phyloP scores from a whole-genome alignment of 345 rosid species.

The Boechera stricta region DNA sequence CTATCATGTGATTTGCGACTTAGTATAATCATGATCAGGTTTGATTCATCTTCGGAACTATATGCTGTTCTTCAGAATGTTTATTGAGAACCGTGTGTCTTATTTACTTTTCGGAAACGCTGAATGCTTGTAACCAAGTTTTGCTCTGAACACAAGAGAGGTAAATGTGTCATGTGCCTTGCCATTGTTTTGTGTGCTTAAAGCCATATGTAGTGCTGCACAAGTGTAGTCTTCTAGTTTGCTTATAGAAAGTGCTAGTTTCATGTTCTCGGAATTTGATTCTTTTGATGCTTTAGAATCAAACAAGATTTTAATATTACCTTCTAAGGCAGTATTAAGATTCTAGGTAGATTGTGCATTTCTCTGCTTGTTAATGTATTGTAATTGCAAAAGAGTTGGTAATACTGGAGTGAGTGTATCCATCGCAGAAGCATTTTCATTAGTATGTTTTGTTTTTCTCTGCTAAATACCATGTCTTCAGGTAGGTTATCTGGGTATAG shows the following conservation, averaged over 20 bases:
- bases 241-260: constrained; percentile 13
- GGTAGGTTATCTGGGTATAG: constrained; percentile 4
- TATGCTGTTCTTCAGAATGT: not conserved
- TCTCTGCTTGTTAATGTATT: not conserved
- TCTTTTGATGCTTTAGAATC: too few species aligned
- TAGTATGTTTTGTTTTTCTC: not conserved
- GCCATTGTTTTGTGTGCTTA: constrained; percentile 4
- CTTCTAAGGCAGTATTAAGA: not conserved
- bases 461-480: not conserved
- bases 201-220: constrained; percentile 15
- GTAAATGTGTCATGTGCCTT: not conserved
- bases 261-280: not conserved
- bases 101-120: not conserved
- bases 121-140: not conserved
- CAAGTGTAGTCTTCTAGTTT: constrained; percentile 14
- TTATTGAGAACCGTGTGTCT: not conserved
- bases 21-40: not conserved
- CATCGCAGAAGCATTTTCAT: not conserved
- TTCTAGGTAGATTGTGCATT: not conserved
- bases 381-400: not conserved
- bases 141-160: constrained; percentile 3
- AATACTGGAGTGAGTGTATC: not conserved
- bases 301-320: too few species aligned
- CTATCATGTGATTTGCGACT: not conserved
- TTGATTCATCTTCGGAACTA: not conserved